Base-by-base conservation (phyloP, 306 rosid species). In the Citrullus amarus region DNA sequence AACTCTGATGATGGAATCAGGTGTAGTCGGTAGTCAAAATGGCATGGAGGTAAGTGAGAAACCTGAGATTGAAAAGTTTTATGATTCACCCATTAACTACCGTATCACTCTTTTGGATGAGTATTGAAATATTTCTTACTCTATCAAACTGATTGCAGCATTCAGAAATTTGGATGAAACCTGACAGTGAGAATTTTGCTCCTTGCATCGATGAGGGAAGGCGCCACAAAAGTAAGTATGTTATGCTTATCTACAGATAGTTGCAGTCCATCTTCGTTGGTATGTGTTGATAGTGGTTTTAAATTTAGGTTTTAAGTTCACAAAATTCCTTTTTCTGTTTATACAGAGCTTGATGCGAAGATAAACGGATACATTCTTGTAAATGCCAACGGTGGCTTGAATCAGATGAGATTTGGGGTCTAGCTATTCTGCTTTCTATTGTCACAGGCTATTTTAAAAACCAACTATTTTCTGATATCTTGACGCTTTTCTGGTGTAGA, bases 331-430 rank as follows among this genome's bases (percentile, higher is more conserved):
- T 71, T 71, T 71, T 46, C 58, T 71, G 82, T 66, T 71, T 78
- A 7, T 18, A 70, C 91, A 92, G 99, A 75, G 82, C 86, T 82
- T 58, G 91, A 91, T 81, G 81, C 70, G 9, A 90, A 90, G 89
- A 91, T 86, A 80, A 92, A 89, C 56, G 99, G 97, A 36, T 95
- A 90, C 86, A 84, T 95, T 86, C 90, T 95, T 76, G 82, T 91
- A 77, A 95, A 92, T 88, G 99, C 97, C 25, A 95, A 95, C 18
- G 99, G 99, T n/a, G 99, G 99, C 81, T 82, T 95, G 89, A 95
- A 95, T 86, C 99, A 95, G 93, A 95, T 95, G 99, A 95, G 99
- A 90, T 95, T 95, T 91, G 99, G 99, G 97, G 99, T 95, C 87
- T 88, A 96, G 76, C 80, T 84, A 41, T 82, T 82, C 54, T 80